These are phyloP conservation scores for Lactarius trivialis DNA, from an alignment of 768 basidiomycete species.

Conservation along the genomic window DNA sequence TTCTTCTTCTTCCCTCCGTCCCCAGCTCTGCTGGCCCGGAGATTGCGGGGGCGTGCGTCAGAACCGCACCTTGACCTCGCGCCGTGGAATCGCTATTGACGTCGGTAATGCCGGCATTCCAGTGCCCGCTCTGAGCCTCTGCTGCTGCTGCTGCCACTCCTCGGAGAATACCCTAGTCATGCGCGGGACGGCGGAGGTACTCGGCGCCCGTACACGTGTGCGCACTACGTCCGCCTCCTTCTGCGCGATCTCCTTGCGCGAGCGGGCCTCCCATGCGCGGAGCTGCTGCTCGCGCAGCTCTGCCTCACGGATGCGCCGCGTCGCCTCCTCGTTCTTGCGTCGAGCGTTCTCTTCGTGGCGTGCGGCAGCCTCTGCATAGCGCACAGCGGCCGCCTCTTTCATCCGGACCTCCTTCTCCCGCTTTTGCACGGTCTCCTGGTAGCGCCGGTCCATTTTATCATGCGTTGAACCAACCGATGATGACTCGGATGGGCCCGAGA, in stretches of 20 bases:
- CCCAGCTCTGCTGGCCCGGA: background rate
- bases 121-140: background rate
- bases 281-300: conserved; percentile 11
- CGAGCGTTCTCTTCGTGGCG: conserved; percentile 14
- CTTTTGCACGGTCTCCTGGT: conserved; percentile 6
- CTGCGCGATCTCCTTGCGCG: conserved; percentile 8
- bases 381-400: conserved; percentile 8
- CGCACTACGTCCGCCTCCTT: conserved; percentile 1
- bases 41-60: background rate
- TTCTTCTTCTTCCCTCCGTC: background rate
- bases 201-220: background rate
- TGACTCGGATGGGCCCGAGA: conserved; percentile 4
- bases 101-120: background rate
- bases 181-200: background rate
- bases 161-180: background rate
- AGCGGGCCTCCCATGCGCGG: conserved; percentile 1
- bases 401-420: conserved; percentile 12
- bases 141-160: conserved; percentile 6
- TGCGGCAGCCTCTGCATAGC: conserved; percentile 13
- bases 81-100: background rate
- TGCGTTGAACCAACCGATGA: background rate
- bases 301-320: conserved; percentile 14
- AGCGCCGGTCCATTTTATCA: background rate
- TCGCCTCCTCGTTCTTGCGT: conserved; percentile 14
- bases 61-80: conserved; percentile 14